Evolutionary conservation across 1,284 basidiomycete genomes (phyloP), one percentile per base, ranked within the genome.

Genomic region (Rhodofomes roseus): DNA sequence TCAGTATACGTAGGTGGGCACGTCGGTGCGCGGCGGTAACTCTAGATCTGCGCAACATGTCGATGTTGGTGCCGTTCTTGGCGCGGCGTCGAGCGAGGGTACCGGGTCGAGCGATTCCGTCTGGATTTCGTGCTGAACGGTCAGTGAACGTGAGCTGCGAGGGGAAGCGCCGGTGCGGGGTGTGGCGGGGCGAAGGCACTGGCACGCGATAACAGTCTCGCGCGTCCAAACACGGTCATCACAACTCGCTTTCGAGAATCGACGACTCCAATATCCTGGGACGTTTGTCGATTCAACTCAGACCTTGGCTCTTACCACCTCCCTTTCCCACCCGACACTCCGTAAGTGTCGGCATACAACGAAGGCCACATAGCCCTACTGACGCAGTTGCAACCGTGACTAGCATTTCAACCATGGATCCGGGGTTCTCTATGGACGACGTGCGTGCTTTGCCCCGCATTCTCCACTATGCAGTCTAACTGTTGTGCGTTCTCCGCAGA

Each of bases 391-490:
- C 46, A 12, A n/a, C 29, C 46, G 46, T 48, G 46, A 25, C 46
- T 22, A 52, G 50, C 29, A 36, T n/a, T 23, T 43, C 56, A 61
- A 77, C 63, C 64, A 89, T 90, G 88, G 87, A 90, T 72, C 73
- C 81, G 62, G 81, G 79, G 64, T 81, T 82, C 74, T 76, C 77
- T 36, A 68, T 76, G 65, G 85, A 86, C 73, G 84, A 87, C 73
- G 83, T 86, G 31, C 56, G 81, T 71, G 61, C 65, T 63, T 60
- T 65, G 41, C 63, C 59, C 14, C 14, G 23, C 46, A 27, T 48
- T 29, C 46, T 2, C 12, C 7, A 25, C 46, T n/a, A 29, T 48
- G 12, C 4, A 4, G 7, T 18, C 25, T 48, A 25, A 48, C 46
- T 16, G 25, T 12, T 25, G 11, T 31, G 16, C 50, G 23, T 12